Base-by-base conservation (phyloP, 31 red algal species). In the Odonthalia washingtoniensis region DNA sequence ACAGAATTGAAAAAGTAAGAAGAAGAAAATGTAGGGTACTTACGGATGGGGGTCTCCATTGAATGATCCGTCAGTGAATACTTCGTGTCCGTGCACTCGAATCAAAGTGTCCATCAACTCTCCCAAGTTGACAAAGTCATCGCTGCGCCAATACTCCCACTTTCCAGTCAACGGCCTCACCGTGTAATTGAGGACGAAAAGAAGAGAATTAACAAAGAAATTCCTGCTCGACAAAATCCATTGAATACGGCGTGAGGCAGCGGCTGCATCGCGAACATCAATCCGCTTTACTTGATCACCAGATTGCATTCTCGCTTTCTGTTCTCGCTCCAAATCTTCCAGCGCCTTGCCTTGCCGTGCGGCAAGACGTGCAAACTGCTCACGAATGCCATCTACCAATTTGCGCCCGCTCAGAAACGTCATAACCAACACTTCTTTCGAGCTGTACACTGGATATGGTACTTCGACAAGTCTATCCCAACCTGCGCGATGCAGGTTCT, bases 31-130 rank as follows among this genome's bases (percentile, higher is more conserved):
- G n/a, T n/a, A n/a, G n/a, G n/a, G n/a, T n/a, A n/a, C n/a, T n/a
- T n/a, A n/a, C n/a, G 96, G 96, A 82, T 98, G 96, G 21, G 93
- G 89, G 65, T 98, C 96, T 33, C 90, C 96, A 80, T 98, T 92
- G 80, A 98, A 98, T 26, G 88, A 84, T 6, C 96, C 96, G 74
- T 95, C 85, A 5, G 75, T 63, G 46, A 98, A 90, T 37, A 96
- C 92, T 82, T 95, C 86, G 70, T 95, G 90, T 24, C 52, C 93
- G 65, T 95, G 93, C 40, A 95, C 87, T 27, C 81, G 87, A 31
- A 95, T 40, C 49, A 95, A 70, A 16, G 77, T 78, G 60, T 95
- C 84, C 66, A 95, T 61, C 18, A 95, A 73, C n/a, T 62, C 32
- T n/a, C 76, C 93, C 5, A 95, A 77, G 64, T 95, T 95, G 14